Evolutionary conservation across 768 basidiomycete genomes (phyloP), one percentile per base, ranked within the genome.

Genomic region (Hemileccinum rubropunctum): DNA sequence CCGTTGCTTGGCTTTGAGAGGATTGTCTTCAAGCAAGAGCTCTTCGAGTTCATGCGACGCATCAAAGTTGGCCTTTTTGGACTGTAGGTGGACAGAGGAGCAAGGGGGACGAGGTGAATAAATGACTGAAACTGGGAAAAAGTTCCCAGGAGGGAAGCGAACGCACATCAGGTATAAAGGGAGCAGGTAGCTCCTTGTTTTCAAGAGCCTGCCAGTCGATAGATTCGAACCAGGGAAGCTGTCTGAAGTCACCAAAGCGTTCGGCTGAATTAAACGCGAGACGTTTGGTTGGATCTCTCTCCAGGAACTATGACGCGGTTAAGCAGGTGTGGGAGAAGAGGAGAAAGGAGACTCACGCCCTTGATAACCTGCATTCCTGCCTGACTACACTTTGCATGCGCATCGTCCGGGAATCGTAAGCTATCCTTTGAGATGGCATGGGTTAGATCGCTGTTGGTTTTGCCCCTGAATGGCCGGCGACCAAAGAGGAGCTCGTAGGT

Each of bases 11-110:
- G 95, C 95, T 66, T 98, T 98, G 48, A 99, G 76, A 37, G 95
- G 95, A 60, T 98, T 98, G 64, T 98, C 95, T 69, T 99, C 95
- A 15, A 99, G 72, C 11, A 99, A 70, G 18, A 99, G 76, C 70
- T 99, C 95, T 64, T 99, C 95, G 32, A 99, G 73, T 69, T 99
- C 95, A 63, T 98, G 95, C 12, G 95, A 98, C 23, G 95, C 95
- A 65, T 99, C 95, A 64, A 99, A 99, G 69, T 99, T 98, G 27
- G 95, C 93, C 71, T 97, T 97, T 74, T 98, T 98, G n/a, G 86
- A 85, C 95, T 98, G 62, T 6, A 0, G 8, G 14, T n/a, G 40
- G 51, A 39, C 48, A 28, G 12, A 6, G 11, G 14, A 57, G 47
- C 49, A 23, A 3, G 23, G 23, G 51, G 48, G 45, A 47, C 30